These are phyloP conservation scores for Xylaria telfairii DNA, from an alignment of 495 filamentous ascomycete genomes.

Conservation along the genomic window DNA sequence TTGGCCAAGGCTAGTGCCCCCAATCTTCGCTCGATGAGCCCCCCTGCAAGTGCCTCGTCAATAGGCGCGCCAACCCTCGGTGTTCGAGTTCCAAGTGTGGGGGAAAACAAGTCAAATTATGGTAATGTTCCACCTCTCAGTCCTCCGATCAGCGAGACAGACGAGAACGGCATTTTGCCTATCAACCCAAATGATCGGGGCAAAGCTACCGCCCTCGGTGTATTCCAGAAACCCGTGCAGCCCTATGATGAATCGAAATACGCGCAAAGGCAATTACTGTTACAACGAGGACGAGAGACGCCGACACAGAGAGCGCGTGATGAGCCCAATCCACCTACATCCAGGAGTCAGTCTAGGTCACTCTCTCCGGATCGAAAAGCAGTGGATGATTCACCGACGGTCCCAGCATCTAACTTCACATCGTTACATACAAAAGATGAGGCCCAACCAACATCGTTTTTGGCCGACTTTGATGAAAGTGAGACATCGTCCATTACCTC, in stretches of 20 bases:
- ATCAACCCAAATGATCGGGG: constrained; percentile 79
- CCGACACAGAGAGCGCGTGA: constrained; percentile 45
- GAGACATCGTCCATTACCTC: constrained; percentile 34
- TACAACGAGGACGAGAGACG: constrained; percentile 71
- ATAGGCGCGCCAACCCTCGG: constrained; percentile 38
- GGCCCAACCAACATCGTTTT: constrained; percentile 46
- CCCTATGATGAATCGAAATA: constrained; percentile 86
- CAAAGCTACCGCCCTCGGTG: constrained; percentile 83
- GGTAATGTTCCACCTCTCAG: constrained; percentile 69
- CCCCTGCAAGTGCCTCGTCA: constrained; percentile 41
- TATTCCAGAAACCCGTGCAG: constrained; percentile 79
- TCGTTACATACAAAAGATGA: constrained; percentile 43
- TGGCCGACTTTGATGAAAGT: constrained; percentile 41
- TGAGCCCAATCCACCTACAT: constrained; percentile 39
- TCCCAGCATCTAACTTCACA: constrained; percentile 21
- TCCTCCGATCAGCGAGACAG: constrained; percentile 73
- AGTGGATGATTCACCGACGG: constrained; percentile 28
- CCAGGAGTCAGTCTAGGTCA: constrained; percentile 40
- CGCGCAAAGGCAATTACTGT: constrained; percentile 76
- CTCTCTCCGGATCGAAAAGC: constrained; percentile 40
- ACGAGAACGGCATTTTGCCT: constrained; percentile 62
- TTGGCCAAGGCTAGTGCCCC: constrained; percentile 55
- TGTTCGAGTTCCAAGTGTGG: constrained; percentile 36
- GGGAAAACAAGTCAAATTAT: constrained; percentile 51
- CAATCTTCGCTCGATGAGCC: constrained; percentile 52